A percentile compares a stretch with the other conserved stretches of the same genome.
phyloP scores from a whole-genome alignment of 2,329 filamentous ascomycete genomes.

The Aureobasidium sp. region DNA sequence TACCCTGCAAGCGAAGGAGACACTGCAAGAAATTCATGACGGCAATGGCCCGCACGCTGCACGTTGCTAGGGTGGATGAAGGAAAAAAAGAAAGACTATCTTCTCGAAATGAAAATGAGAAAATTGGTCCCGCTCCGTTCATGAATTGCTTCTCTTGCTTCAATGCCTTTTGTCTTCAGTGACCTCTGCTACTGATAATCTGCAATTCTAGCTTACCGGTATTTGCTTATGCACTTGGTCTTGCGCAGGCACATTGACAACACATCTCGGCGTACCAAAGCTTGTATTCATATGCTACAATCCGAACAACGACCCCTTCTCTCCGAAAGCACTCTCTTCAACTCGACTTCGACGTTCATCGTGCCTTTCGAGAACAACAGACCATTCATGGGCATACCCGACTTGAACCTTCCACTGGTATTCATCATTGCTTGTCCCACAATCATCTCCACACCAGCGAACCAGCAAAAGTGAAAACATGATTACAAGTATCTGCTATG shows the following conservation, averaged over 20 bases:
- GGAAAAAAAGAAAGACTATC: conserved; percentile 12
- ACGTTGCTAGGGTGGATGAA: conserved; percentile 13
- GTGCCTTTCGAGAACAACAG: not conserved
- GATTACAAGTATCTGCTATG: too few species aligned
- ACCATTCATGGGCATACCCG: too few species aligned
- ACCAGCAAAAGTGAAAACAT: too few species aligned
- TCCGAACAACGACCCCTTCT: not conserved
- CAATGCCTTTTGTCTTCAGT: not conserved
- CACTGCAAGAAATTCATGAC: not conserved
- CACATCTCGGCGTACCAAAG: not conserved
- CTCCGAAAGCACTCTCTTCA: not conserved
- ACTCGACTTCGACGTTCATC: not conserved
- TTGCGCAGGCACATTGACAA: not conserved
- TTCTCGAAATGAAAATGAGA: conserved; percentile 15
- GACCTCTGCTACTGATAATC: not conserved
- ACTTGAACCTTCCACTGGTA: too few species aligned
- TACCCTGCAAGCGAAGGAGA: conserved; percentile 7
- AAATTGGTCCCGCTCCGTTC: conserved; percentile 9
- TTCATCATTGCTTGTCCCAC: too few species aligned
- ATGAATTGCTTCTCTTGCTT: not conserved
- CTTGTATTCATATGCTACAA: not conserved
- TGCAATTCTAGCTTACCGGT: not conserved
- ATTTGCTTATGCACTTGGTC: not conserved
- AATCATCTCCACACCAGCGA: too few species aligned
- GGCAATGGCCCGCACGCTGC: conserved; percentile 1